Evolutionary conservation across 805 yeast genomes (phyloP).

Genomic region (Kodamaea restingae): DNA sequence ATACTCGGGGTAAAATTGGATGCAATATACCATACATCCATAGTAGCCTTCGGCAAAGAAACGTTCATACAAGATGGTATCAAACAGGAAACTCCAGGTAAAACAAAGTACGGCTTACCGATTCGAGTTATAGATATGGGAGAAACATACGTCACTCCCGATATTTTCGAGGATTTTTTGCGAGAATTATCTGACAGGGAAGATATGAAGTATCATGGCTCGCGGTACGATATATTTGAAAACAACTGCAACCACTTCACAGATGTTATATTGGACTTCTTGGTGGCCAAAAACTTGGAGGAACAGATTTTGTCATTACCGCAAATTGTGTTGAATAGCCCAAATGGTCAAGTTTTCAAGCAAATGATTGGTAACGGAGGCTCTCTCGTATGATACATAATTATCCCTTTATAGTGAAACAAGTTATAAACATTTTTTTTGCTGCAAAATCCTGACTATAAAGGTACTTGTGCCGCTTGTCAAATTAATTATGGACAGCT

Average conservation of each 20-base stretch:
- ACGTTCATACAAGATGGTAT: constrained; percentile 61
- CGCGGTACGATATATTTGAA: constrained; percentile 51
- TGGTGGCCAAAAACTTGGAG: constrained; percentile 55
- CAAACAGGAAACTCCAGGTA: constrained; percentile 41
- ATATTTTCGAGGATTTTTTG: constrained; percentile 50
- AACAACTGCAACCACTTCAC: constrained; percentile 71
- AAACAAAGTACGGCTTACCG: constrained; percentile 58
- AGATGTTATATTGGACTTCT: constrained; percentile 51
- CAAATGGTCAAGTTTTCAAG: constrained; percentile 32
- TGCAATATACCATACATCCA: constrained; percentile 65
- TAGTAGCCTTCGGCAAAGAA: constrained; percentile 52
- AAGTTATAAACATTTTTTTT: not conserved
- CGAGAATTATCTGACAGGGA: constrained; percentile 42
- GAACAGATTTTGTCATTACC: constrained; percentile 51
- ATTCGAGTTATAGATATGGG: constrained; percentile 52
- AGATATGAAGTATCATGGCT: constrained; percentile 41
- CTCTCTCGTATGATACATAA: constrained; percentile 7
- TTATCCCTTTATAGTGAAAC: too few species aligned
- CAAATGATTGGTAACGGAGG: constrained; percentile 28
- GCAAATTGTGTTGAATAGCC: constrained; percentile 40
- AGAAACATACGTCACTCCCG: constrained; percentile 46
- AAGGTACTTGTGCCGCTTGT: not conserved
- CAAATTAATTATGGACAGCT: not conserved
- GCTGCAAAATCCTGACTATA: not conserved
- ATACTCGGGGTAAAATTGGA: constrained; percentile 52